Percentiles rank a stretch among this genome's conserved stretches.
These are phyloP conservation scores for Bipolaris victoriae DNA, from an alignment of 2,329 filamentous ascomycete species.

Conservation along the genomic window DNA sequence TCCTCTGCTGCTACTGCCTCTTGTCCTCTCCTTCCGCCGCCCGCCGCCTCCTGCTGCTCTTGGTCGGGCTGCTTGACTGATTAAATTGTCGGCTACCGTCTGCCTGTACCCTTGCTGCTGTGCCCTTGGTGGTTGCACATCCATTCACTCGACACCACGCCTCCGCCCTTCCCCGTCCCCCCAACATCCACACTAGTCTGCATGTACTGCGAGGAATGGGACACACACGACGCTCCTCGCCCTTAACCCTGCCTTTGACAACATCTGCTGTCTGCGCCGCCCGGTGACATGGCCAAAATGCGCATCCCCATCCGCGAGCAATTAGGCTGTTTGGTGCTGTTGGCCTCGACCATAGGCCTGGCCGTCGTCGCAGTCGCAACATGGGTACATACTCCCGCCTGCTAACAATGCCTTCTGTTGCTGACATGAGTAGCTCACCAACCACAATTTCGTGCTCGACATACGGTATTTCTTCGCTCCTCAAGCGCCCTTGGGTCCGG, in stretches of 20 bases:
- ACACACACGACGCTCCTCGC: slow-evolving; percentile 17
- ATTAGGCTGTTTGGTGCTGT: slow-evolving; percentile 77
- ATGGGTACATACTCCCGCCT: slow-evolving; percentile 47
- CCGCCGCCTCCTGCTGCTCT: neutral
- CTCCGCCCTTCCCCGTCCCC: slow-evolving; percentile 10
- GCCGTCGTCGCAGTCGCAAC: slow-evolving; percentile 81
- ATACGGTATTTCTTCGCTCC: slow-evolving; percentile 52
- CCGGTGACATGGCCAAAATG: slow-evolving; percentile 62
- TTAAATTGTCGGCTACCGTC: slow-evolving; percentile 3
- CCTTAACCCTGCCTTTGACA: slow-evolving; percentile 17
- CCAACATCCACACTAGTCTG: neutral
- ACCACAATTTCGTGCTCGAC: slow-evolving; percentile 64
- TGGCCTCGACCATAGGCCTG: slow-evolving; percentile 75
- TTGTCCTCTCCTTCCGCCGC: slow-evolving; percentile 35
- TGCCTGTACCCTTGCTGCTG: slow-evolving; percentile 25
- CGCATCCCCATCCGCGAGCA: slow-evolving; percentile 88
- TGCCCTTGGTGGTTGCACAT: slow-evolving; percentile 15
- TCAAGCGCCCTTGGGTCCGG: no score
- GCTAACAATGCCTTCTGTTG: slow-evolving; percentile 9
- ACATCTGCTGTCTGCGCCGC: slow-evolving; percentile 19
- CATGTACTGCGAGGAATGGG: slow-evolving; percentile 36
- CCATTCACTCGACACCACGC: slow-evolving; percentile 14
- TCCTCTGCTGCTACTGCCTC: slow-evolving; percentile 19
- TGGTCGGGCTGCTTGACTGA: no score
- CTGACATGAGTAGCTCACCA: slow-evolving; percentile 57